These are phyloP conservation scores for Apiospora aurea DNA, from an alignment of 2,329 filamentous ascomycete genomes.

Conservation along the genomic window DNA sequence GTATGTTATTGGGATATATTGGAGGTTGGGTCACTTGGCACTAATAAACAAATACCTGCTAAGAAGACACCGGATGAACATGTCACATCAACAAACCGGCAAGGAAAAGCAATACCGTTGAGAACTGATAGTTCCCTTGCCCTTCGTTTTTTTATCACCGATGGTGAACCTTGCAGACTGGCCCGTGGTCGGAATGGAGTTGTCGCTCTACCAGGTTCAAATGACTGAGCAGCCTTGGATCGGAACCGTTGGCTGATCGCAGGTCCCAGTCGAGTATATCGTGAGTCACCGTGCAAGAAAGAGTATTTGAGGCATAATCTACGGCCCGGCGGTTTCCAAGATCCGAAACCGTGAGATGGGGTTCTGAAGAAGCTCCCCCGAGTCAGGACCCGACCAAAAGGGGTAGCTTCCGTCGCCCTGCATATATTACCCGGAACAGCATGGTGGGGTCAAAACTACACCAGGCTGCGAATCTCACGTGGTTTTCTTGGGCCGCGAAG, in stretches of 20 bases:
- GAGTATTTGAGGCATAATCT: not conserved
- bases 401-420: not conserved
- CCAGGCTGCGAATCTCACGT: not conserved
- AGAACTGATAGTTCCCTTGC: not conserved
- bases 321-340: not conserved
- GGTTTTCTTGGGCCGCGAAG: not conserved
- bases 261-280: not conserved
- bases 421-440: not conserved
- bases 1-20: not conserved
- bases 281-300: not conserved
- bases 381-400: not conserved
- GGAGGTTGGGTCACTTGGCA: not conserved
- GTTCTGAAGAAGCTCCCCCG: not conserved
- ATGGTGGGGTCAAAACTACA: not conserved
- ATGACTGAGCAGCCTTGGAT: not conserved
- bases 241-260: not conserved
- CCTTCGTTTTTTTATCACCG: not conserved
- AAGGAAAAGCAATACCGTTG: not conserved
- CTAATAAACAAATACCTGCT: not conserved
- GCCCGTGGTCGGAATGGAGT: not conserved
- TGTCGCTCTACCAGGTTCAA: not conserved
- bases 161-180: not conserved
- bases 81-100: too few species aligned
- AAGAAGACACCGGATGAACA: not conserved
- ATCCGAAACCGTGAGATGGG: constrained; percentile 19